Conservation (phyloP, 2,329 filamentous ascomycete species). For the Trichothecium roseum region DNA sequence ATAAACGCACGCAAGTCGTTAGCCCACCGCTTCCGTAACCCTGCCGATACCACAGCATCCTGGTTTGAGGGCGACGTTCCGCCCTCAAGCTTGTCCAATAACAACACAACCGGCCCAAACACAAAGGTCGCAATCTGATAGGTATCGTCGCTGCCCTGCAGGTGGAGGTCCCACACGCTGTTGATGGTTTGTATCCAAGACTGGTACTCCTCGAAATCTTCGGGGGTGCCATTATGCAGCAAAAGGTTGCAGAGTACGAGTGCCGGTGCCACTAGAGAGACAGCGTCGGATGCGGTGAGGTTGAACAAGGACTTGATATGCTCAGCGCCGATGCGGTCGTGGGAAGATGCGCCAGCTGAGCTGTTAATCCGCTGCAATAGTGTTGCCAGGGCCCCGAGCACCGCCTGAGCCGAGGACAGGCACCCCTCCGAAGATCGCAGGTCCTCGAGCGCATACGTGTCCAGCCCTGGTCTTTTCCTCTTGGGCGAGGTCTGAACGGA, state of each 20-base stretch:
- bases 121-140: conserved; percentile 37
- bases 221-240: conserved; percentile 18
- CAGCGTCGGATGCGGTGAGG: conserved; percentile 34
- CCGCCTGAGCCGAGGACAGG: conserved; percentile 32
- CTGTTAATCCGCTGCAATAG: conserved; percentile 35
- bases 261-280: conserved; percentile 33
- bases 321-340: conserved; percentile 42
- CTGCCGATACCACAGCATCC: conserved; percentile 13
- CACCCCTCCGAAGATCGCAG: conserved; percentile 30
- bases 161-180: conserved; percentile 42
- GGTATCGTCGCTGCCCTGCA: conserved; percentile 36
- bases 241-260: conserved; percentile 33
- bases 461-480: conserved; percentile 31
- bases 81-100: conserved; percentile 30
- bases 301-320: conserved; percentile 48
- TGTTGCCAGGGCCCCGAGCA: conserved; percentile 35
- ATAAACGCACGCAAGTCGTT: conserved; percentile 37
- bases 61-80: conserved; percentile 10
- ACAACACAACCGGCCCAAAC: conserved; percentile 23
- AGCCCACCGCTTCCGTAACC: conserved; percentile 27
- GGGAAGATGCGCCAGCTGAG: conserved; percentile 21
- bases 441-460: conserved; percentile 25
- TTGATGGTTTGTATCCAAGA: conserved; percentile 37
- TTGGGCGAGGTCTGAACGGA: conserved; percentile 20
- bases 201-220: conserved; percentile 25